Evolutionary conservation across 306 rosid species (phyloP).

Genomic region (Fragaria vesca): DNA sequence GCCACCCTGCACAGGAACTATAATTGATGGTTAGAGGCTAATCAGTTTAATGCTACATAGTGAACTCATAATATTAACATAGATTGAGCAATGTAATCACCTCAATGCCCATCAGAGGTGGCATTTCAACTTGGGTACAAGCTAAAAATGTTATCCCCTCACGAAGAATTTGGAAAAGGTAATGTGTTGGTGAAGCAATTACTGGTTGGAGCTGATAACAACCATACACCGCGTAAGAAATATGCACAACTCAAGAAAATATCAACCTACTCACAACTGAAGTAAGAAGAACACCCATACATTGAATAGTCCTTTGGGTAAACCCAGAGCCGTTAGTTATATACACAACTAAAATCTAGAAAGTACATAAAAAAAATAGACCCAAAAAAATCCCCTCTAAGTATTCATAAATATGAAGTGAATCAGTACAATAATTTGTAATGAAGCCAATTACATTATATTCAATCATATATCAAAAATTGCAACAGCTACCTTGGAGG

Average conservation of each 20-base stretch:
- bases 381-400: background rate
- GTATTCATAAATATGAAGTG: background rate
- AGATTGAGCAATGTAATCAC: slow-evolving; percentile 31
- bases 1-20: slow-evolving; percentile 99
- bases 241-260: background rate
- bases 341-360: background rate
- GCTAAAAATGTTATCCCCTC: slow-evolving; percentile 95
- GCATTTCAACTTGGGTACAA: slow-evolving; percentile 96
- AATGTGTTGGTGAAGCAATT: slow-evolving; percentile 95
- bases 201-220: slow-evolving; percentile 71
- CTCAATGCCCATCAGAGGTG: slow-evolving; percentile 96
- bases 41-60: background rate
- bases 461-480: background rate
- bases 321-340: background rate
- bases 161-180: slow-evolving; percentile 84
- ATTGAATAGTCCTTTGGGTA: background rate
- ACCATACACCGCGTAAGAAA: background rate
- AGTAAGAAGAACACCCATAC: background rate
- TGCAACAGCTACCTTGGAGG: slow-evolving; percentile 58
- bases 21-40: slow-evolving; percentile 38
- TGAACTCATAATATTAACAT: background rate
- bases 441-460: background rate
- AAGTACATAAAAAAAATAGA: background rate
- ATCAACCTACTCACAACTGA: background rate
- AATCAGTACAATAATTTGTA: background rate